These are phyloP conservation scores for Eucalyptus rudis DNA, from an alignment of 345 rosid genomes.

Conservation along the genomic window DNA sequence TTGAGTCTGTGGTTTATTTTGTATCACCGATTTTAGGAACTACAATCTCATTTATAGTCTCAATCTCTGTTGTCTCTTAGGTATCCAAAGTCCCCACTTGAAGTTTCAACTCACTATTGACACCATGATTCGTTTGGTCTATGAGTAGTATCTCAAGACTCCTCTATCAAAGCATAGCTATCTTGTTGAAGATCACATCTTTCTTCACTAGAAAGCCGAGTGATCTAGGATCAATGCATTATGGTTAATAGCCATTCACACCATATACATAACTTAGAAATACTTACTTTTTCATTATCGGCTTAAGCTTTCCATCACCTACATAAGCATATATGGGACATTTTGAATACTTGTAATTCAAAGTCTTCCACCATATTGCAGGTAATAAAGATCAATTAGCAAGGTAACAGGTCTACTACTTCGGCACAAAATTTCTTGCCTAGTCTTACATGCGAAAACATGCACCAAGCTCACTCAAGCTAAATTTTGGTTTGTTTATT, in stretches of 20 bases:
- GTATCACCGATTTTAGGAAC: too few relatives aligned
- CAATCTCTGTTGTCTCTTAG: neutral
- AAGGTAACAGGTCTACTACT: neutral
- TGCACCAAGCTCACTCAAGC: neutral
- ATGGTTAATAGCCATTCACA: neutral
- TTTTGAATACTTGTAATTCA: too few relatives aligned
- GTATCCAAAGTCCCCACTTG: neutral
- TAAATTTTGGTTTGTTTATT: too few relatives aligned
- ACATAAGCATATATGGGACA: neutral
- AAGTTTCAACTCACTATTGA: neutral
- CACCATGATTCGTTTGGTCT: neutral
- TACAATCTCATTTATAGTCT: neutral
- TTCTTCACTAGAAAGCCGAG: neutral
- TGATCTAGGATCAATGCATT: neutral
- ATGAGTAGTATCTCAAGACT: neutral
- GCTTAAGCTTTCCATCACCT: neutral
- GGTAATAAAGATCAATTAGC: too few relatives aligned
- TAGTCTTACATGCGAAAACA: neutral
- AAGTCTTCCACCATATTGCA: neutral
- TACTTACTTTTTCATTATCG: neutral
- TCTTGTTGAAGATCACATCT: too few relatives aligned
- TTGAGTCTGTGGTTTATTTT: neutral
- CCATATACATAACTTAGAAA: too few relatives aligned
- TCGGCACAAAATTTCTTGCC: neutral
- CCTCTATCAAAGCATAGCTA: neutral